Evolutionary conservation across 179 eudicot genomes (phyloP).

Genomic region (Drosera spatulata): DNA sequence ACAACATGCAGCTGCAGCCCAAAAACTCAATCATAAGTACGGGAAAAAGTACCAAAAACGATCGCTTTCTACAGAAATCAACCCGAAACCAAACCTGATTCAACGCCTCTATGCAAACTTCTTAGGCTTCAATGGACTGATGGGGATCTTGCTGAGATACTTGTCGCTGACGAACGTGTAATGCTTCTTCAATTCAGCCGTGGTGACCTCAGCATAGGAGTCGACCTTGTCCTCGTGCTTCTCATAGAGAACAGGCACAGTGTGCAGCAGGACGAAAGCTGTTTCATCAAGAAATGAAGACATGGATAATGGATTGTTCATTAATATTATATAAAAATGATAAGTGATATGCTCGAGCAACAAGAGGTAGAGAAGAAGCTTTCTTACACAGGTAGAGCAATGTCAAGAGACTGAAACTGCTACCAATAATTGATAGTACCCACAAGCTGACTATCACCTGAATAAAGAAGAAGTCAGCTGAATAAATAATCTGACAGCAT

Average conservation of each 20-base stretch:
- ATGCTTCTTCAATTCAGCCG: constrained; percentile 37
- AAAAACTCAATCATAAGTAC: too few relatives aligned
- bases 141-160: constrained; percentile 51
- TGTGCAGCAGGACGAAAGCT: constrained; percentile 40
- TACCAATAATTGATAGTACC: constrained; percentile 45
- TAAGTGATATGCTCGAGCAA: not conserved
- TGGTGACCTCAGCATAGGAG: constrained; percentile 37
- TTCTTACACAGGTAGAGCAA: constrained; percentile 52
- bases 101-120: constrained; percentile 18
- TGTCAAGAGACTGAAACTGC: constrained; percentile 58
- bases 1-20: too few relatives aligned
- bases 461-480: not conserved
- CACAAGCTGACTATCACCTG: constrained; percentile 52
- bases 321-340: too few relatives aligned
- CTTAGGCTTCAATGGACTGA: constrained; percentile 20
- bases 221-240: constrained; percentile 38
- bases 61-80: too few relatives aligned
- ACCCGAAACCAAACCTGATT: too few relatives aligned
- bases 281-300: constrained; percentile 2
- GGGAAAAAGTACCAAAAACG: too few relatives aligned
- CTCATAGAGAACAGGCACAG: too few relatives aligned
- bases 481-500: not conserved
- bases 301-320: not conserved
- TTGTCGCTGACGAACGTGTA: constrained; percentile 42
- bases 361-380: not conserved